phyloP scores from a whole-genome alignment of 257 asterid genomes.

The Solanum phureja region DNA sequence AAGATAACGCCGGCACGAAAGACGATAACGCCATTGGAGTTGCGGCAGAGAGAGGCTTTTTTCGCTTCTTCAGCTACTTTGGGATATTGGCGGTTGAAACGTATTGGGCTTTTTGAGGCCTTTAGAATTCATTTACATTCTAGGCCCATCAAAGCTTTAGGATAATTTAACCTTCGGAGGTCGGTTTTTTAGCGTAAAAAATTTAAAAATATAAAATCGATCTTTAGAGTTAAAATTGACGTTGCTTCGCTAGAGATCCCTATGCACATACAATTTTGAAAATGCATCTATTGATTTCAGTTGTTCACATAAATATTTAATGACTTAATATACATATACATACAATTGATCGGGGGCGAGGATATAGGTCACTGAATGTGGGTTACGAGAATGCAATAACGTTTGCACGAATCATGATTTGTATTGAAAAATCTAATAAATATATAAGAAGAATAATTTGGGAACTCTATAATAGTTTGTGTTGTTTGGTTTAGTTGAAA shows the following conservation, averaged over 20 bases:
- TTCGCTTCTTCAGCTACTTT: neutral
- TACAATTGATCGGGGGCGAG: neutral
- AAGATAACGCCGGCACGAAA: constrained; percentile 20
- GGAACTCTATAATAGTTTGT: neutral
- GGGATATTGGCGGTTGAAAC: neutral
- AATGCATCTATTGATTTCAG: neutral
- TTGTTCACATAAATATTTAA: neutral
- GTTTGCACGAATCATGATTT: neutral
- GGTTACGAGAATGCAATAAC: rapidly evolving
- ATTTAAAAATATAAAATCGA: neutral
- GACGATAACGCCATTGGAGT: constrained; percentile 37
- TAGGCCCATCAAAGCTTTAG: neutral
- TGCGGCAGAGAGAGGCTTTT: neutral
- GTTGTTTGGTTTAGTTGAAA: neutral
- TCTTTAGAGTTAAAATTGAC: neutral
- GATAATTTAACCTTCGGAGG: neutral
- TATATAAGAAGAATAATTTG: too few species aligned
- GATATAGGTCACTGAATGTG: too few species aligned
- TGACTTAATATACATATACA: neutral
- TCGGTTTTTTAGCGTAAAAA: neutral
- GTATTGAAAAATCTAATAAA: too few species aligned
- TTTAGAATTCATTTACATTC: neutral
- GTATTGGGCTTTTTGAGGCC: neutral
- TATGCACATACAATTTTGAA: neutral
- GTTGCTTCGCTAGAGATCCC: neutral